Conservation (phyloP, 2,329 filamentous ascomycete species). For the Paecilomyces variotii region DNA sequence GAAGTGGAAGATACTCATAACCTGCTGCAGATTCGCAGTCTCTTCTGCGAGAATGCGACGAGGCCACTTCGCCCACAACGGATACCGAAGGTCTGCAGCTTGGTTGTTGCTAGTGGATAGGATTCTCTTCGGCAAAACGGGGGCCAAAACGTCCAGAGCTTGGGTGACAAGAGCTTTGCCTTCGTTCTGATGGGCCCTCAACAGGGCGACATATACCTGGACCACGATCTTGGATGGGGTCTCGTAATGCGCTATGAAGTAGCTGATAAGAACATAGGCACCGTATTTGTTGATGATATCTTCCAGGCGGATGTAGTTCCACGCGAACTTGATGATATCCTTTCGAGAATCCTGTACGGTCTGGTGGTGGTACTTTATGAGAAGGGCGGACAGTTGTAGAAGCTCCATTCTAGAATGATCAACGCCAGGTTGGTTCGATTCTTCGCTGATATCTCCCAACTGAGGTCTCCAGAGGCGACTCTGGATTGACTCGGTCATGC, state of each 20-base stretch:
- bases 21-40: conserved; percentile 87
- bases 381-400: conserved; percentile 84
- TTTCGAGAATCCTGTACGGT: conserved; percentile 88
- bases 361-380: conserved; percentile 88
- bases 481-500: conserved; percentile 82
- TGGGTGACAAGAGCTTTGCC: conserved; percentile 87
- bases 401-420: conserved; percentile 96
- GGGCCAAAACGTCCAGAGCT: conserved; percentile 88
- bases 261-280: conserved; percentile 91
- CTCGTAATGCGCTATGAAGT: conserved; percentile 96
- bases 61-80: conserved; percentile 83
- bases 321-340: conserved; percentile 98
- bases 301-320: conserved; percentile 97
- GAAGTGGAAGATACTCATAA: conserved; percentile 97
- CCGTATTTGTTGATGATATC: conserved; percentile 99
- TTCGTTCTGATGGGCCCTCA: conserved; percentile 92
- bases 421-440: conserved; percentile 74
- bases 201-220: conserved; percentile 84
- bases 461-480: conserved; percentile 91
- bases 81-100: conserved; percentile 61
- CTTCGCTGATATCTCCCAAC: conserved; percentile 71
- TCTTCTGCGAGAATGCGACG: conserved; percentile 89
- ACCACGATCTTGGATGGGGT: conserved; percentile 92
- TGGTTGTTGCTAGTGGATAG: conserved; percentile 42
- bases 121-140: conserved; percentile 80